Base-by-base conservation (phyloP, 768 basidiomycete genomes). In the Pleurotus giganteus region DNA sequence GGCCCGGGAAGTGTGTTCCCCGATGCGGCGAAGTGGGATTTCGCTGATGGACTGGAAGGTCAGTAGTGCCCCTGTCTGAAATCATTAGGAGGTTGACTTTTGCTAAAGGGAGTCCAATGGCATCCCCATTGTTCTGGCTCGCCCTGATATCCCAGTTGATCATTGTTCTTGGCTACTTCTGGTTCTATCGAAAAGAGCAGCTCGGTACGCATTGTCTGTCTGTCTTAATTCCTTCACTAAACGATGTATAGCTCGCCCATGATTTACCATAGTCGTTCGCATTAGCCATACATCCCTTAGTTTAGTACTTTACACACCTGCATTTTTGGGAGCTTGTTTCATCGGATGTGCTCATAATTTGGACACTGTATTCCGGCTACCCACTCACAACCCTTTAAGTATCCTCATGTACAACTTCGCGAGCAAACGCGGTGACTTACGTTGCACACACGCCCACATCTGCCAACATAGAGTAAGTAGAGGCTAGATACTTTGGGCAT, bases 151-250 rank as follows among this genome's bases (percentile, higher is more conserved):
- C 84, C 66, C 91, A 93, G 66, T 65, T 96, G 52, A 69, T 94
- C 60, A 93, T 96, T 65, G 91, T 95, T 55, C 70, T 86, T 57
- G 94, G 94, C 19, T 96, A 96, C 74, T 94, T 94, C 77, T 91
- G 91, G 91, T 95, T 96, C 83, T 96, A 95, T 72, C 85, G 94
- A 69, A 94, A 92, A 74, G 94, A 96, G 71, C 94, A 96, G 68
- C 82, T 96, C 57, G 71, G 89, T 89, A 66, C 50, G 88, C 77
- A 15, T n/a, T 26, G n/a, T 39, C 45, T 15, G 19, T 15, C 4
- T 21, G 12, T 17, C 23, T 31, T 17, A 13, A 7, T 7, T n/a
- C 27, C 24, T 41, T 2, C 4, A 26, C 29, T 23, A 17, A 36
- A 34, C 47, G 27, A 46, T 26, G 9, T 11, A 11, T 32, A 58